Conservation (phyloP, 768 basidiomycete species). For the Tricholoma terreum region DNA sequence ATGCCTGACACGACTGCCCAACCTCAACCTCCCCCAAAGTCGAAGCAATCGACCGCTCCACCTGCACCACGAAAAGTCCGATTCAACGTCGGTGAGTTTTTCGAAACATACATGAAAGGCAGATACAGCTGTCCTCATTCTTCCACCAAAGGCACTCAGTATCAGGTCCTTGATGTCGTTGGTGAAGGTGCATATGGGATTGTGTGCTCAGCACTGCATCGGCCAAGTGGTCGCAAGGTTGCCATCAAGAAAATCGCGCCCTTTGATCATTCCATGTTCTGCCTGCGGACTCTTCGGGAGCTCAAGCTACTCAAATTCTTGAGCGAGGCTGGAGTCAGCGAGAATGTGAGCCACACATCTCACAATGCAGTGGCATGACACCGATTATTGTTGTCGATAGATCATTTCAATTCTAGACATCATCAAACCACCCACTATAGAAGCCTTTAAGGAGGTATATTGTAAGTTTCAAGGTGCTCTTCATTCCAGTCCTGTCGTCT, state of each 20-base stretch:
- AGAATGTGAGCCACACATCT: slow-evolving; percentile 56
- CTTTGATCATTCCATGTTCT: slow-evolving; percentile 96
- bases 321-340: slow-evolving; percentile 84
- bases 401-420: slow-evolving; percentile 92
- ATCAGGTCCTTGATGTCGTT: slow-evolving; percentile 83
- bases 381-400: slow-evolving; percentile 31
- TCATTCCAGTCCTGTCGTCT: neutral
- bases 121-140: neutral
- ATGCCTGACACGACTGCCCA: slow-evolving; percentile 29
- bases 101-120: neutral
- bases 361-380: slow-evolving; percentile 5
- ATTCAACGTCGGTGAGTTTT: slow-evolving; percentile 72
- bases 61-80: slow-evolving; percentile 78
- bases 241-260: slow-evolving; percentile 97
- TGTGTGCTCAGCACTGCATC: slow-evolving; percentile 89
- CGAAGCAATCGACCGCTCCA: slow-evolving; percentile 39
- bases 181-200: slow-evolving; percentile 94
- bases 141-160: slow-evolving; percentile 57
- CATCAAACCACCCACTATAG: slow-evolving; percentile 74
- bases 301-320: slow-evolving; percentile 81
- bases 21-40: slow-evolving; percentile 27
- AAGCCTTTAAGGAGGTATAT: slow-evolving; percentile 87
- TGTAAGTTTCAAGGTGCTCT: slow-evolving; percentile 36
- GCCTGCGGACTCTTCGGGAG: slow-evolving; percentile 84
- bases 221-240: slow-evolving; percentile 85